Base-by-base conservation (phyloP, 164 flowering plant species). In the Macadamia tetraphylla region DNA sequence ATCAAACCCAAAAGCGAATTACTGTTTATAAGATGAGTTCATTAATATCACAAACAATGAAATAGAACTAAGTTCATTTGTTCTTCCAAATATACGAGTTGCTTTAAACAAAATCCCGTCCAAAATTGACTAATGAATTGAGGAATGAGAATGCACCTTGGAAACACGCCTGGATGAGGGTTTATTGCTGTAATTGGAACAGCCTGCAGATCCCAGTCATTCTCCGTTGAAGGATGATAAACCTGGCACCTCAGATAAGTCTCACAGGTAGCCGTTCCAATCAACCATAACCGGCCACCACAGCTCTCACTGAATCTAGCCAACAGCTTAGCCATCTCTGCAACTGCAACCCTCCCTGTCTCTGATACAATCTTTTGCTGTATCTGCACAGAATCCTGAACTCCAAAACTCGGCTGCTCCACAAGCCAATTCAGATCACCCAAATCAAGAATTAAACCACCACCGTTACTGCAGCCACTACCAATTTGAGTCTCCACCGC, bases 191-290 rank as follows among this genome's bases (percentile, higher is more conserved):
- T 81, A 65, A 94, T 86, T 1, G 97, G 89, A 30, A 94, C 83
- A 0, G 89, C 97, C 73, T 92, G 99, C 65, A 94, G 80, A 88
- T 94, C 97, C 99, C 97, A 94, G 65, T 92, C 97, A 71, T 60
- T 86, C 78, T 94, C 99, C 94, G 92, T 88, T 1, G 86, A 71
- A 43, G 92, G 82, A 76, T 92, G 91, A 78, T 87, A 92, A 58
- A 94, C 88, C 72, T 90, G 97, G 75, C 99, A 92, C 71, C 96
- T 84, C 81, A 94, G 69, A 74, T 87, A 94, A 9, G 99, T 94
- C 81, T 92, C 97, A 73, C 97, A 92, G 58, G 97, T 92, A 46
- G 99, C 99, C 17, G 88, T 90, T 13, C 97, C 99, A 43, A 90
- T 81, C 77, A 92, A 71, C 99, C 97, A 92, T 6, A 92, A 44